Evolutionary conservation across 768 basidiomycete genomes (phyloP).

Genomic region (Pleurotus eryngii): DNA sequence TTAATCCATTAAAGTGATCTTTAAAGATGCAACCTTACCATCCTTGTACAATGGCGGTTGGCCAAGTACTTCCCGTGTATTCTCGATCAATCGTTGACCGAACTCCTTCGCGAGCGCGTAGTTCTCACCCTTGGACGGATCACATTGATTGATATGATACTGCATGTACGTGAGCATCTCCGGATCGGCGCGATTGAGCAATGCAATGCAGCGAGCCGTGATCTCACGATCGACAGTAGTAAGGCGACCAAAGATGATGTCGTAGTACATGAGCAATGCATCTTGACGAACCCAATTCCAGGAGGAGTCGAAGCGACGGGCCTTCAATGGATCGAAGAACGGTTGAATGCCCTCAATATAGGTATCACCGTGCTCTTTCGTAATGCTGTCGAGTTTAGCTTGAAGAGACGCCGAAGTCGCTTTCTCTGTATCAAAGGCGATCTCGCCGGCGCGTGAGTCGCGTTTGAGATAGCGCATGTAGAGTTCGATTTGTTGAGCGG

Average conservation of each 20-base stretch:
- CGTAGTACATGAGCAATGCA: slow-evolving; percentile 94
- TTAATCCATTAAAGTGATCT: slow-evolving; percentile 8
- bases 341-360: slow-evolving; percentile 97
- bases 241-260: slow-evolving; percentile 94
- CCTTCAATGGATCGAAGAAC: slow-evolving; percentile 91
- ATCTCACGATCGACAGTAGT: slow-evolving; percentile 95
- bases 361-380: slow-evolving; percentile 86
- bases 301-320: slow-evolving; percentile 95
- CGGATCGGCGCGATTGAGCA: slow-evolving; percentile 96
- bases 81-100: slow-evolving; percentile 92
- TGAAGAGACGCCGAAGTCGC: slow-evolving; percentile 70
- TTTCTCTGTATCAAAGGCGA: slow-evolving; percentile 86
- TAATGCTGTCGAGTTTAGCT: slow-evolving; percentile 82
- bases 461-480: slow-evolving; percentile 96
- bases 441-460: slow-evolving; percentile 90
- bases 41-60: slow-evolving; percentile 93
- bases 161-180: slow-evolving; percentile 93
- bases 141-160: slow-evolving; percentile 84
- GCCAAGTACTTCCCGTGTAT: slow-evolving; percentile 80
- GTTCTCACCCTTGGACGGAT: slow-evolving; percentile 80
- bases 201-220: slow-evolving; percentile 93
- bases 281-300: slow-evolving; percentile 99
- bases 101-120: slow-evolving; percentile 97
- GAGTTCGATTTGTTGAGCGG: slow-evolving; percentile 89
- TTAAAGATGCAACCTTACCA: slow-evolving; percentile 47